These are phyloP conservation scores for Glycine soja DNA, from an alignment of 306 rosid species.

Conservation along the genomic window DNA sequence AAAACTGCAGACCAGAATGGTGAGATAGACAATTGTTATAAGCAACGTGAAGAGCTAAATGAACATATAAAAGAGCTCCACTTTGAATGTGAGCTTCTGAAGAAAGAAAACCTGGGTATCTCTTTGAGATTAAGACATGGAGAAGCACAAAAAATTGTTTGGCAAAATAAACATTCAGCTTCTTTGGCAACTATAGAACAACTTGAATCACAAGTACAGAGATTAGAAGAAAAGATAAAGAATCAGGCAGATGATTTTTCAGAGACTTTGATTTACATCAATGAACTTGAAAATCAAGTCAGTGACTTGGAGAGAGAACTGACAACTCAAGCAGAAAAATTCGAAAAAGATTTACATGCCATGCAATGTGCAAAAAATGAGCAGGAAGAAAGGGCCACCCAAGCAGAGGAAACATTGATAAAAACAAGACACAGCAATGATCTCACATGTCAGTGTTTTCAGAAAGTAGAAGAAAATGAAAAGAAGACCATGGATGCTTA, in stretches of 20 bases:
- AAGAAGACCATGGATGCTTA: slow-evolving; percentile 58
- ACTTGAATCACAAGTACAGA: slow-evolving; percentile 77
- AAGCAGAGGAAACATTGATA: slow-evolving; percentile 78
- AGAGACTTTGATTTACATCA: slow-evolving; percentile 63
- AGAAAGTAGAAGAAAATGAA: slow-evolving; percentile 77
- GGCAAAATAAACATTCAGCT: slow-evolving; percentile 65
- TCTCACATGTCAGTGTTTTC: slow-evolving; percentile 64
- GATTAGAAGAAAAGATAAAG: slow-evolving; percentile 73
- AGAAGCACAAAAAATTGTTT: slow-evolving; percentile 53
- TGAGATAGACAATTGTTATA: slow-evolving; percentile 64
- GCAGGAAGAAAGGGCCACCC: slow-evolving; percentile 73
- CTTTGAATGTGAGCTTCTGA: slow-evolving; percentile 64
- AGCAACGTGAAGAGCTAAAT: slow-evolving; percentile 66
- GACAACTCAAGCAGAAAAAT: slow-evolving; percentile 65
- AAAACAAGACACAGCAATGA: slow-evolving; percentile 65
- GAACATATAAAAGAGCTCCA: slow-evolving; percentile 66
- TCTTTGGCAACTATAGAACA: slow-evolving; percentile 71
- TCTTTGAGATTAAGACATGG: slow-evolving; percentile 68
- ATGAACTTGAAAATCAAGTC: slow-evolving; percentile 78
- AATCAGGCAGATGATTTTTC: slow-evolving; percentile 70
- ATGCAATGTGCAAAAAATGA: slow-evolving; percentile 63
- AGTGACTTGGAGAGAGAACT: slow-evolving; percentile 64
- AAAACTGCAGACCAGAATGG: slow-evolving; percentile 18
- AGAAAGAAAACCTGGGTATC: slow-evolving; percentile 71
- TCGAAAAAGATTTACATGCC: slow-evolving; percentile 61